Evolutionary conservation across 2,329 filamentous ascomycete genomes (phyloP).

Genomic region (Cercospora brassicicola): DNA sequence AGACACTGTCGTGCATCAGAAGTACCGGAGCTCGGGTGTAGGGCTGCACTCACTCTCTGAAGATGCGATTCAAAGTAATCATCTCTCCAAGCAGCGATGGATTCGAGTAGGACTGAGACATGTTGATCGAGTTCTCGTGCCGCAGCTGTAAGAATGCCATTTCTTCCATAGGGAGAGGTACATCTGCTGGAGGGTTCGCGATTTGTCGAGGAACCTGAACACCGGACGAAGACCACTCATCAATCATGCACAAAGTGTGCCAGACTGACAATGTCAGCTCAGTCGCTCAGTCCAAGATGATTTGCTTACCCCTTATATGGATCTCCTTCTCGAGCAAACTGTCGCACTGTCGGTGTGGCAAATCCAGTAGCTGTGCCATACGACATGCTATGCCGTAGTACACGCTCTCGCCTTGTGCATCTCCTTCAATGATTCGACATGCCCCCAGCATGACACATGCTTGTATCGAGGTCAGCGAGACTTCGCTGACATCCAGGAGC

Average conservation of each 20-base stretch:
- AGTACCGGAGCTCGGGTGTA: neutral
- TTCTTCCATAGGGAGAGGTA: constrained; percentile 14
- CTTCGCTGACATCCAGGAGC: constrained; percentile 7
- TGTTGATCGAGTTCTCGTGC: neutral
- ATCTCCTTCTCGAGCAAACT: constrained; percentile 3
- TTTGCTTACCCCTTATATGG: constrained; percentile 7
- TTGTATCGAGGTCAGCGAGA: constrained; percentile 11
- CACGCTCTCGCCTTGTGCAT: constrained; percentile 9
- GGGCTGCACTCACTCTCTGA: constrained; percentile 6
- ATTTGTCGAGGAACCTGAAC: constrained; percentile 14
- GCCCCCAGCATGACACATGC: constrained; percentile 14
- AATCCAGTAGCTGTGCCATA: constrained; percentile 10
- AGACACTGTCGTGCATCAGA: neutral
- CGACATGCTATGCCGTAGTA: constrained; percentile 16
- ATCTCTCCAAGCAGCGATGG: constrained; percentile 11
- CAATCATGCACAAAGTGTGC: constrained; percentile 14
- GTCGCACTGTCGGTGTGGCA: constrained; percentile 9
- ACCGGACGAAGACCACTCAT: constrained; percentile 16
- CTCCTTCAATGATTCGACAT: constrained; percentile 11
- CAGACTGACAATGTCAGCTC: constrained; percentile 5
- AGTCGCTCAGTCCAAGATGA: neutral
- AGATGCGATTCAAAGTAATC: constrained; percentile 15
- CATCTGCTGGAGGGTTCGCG: constrained; percentile 8
- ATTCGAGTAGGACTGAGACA: neutral
- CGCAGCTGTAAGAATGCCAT: constrained; percentile 11